Conservation (phyloP, 2,329 filamentous ascomycete species). For the Xylariaceae sp. region DNA sequence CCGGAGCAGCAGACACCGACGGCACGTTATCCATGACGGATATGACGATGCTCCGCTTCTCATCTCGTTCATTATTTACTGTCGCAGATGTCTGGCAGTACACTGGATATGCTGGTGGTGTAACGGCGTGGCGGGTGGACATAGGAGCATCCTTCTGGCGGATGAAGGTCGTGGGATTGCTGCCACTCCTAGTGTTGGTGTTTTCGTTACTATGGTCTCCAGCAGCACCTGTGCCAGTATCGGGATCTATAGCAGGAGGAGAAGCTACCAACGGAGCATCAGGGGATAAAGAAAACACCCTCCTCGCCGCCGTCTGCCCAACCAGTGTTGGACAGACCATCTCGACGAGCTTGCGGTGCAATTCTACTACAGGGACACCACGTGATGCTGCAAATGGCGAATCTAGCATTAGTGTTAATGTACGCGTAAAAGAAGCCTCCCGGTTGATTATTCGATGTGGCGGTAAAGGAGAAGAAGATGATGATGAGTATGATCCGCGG, state of each 20-base stretch:
- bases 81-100: slow-evolving; percentile 13
- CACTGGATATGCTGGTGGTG: slow-evolving; percentile 5
- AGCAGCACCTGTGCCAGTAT: not conserved
- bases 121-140: not conserved
- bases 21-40: slow-evolving; percentile 7
- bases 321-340: not conserved
- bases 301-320: too few relatives aligned
- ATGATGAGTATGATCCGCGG: too few relatives aligned
- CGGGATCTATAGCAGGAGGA: too few relatives aligned
- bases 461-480: too few relatives aligned
- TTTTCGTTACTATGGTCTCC: not conserved
- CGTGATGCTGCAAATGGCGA: slow-evolving; percentile 6
- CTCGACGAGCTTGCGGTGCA: slow-evolving; percentile 15
- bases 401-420: slow-evolving; percentile 11
- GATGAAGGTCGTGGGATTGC: not conserved
- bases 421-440: slow-evolving; percentile 13
- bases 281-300: too few relatives aligned
- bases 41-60: slow-evolving; percentile 8
- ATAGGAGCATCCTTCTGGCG: not conserved
- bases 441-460: too few relatives aligned
- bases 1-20: not conserved
- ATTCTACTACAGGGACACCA: slow-evolving; percentile 9
- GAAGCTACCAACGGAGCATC: too few relatives aligned
- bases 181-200: not conserved
- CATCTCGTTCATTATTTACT: not conserved